Evolutionary conservation across 495 filamentous ascomycete species (phyloP).

Genomic region (Aspergillus haitiensis): DNA sequence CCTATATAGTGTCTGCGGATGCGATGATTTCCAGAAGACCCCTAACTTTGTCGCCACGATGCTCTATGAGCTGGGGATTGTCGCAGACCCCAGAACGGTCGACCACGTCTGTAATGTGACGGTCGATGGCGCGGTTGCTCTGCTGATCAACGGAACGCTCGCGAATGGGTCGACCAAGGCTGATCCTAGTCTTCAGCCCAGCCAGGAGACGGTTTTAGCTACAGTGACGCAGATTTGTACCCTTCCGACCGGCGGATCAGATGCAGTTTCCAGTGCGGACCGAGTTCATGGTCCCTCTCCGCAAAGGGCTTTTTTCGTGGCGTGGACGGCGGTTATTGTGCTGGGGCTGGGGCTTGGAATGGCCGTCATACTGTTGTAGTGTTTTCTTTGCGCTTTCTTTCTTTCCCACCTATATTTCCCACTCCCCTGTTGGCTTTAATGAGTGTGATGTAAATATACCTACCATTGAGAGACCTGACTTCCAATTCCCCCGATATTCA

Average conservation of each 20-base stretch:
- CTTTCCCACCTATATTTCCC: no score
- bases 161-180: neutral
- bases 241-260: neutral
- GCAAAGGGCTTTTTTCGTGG: neutral
- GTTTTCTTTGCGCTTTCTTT: no score
- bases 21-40: neutral
- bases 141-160: neutral
- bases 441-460: no score
- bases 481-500: no score
- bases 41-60: neutral
- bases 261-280: neutral
- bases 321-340: neutral
- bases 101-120: neutral
- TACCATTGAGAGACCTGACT: no score
- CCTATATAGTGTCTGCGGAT: constrained; percentile 3
- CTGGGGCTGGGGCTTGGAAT: neutral
- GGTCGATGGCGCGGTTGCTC: neutral
- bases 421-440: no score
- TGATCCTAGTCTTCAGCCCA: neutral
- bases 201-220: neutral
- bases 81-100: neutral
- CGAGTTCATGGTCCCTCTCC: neutral
- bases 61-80: neutral
- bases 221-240: neutral
- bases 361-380: no score